Evolutionary conservation across 352 stramenopile species (phyloP).

Genomic region (Phytopythium cucurbitacearum): DNA sequence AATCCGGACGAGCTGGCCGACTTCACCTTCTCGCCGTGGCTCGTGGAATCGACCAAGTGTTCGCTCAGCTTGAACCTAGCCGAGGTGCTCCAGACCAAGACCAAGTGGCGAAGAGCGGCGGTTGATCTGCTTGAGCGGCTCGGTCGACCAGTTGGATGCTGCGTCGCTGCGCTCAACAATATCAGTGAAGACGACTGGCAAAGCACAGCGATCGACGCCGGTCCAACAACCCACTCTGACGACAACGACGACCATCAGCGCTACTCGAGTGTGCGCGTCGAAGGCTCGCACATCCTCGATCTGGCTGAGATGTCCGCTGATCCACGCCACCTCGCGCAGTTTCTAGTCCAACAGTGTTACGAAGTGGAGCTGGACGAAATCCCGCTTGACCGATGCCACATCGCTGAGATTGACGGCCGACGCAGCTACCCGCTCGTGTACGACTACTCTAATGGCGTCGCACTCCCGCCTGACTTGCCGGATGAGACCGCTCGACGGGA

Average conservation of each 20-base stretch:
- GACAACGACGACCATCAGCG: no score
- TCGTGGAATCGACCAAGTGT: conserved; percentile 15
- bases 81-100: no score
- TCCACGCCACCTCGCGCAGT: conserved; percentile 12
- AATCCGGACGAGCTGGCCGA: conserved; percentile 24
- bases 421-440: conserved; percentile 37
- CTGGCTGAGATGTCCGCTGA: no score
- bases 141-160: no score
- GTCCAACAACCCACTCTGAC: no score
- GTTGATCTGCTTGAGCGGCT: conserved; percentile 4
- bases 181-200: no score
- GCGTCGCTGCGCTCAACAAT: conserved; percentile 11
- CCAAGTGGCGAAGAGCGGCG: no score
- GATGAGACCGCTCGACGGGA: conserved; percentile 23
- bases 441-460: conserved; percentile 17
- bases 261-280: conserved; percentile 13
- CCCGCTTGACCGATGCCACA: conserved; percentile 25
- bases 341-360: conserved; percentile 53
- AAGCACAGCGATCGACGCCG: no score
- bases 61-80: conserved; percentile 10
- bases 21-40: conserved; percentile 25
- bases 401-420: conserved; percentile 35
- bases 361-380: conserved; percentile 37
- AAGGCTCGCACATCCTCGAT: conserved; percentile 1
- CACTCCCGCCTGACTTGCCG: conserved; percentile 13